Conservation (phyloP, 257 asterid species). For the Phtheirospermum japonicum region DNA sequence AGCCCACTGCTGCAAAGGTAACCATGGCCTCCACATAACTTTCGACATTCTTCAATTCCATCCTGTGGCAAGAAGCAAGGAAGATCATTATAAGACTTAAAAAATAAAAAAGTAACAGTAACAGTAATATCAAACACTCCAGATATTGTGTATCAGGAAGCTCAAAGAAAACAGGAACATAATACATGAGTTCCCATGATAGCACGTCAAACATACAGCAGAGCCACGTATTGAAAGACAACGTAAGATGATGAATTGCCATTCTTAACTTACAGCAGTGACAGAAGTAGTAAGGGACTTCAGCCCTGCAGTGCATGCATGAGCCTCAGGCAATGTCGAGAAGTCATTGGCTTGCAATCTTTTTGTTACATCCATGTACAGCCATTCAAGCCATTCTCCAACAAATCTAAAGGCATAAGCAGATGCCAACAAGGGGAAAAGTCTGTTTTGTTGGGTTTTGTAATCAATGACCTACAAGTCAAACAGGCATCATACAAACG, state of each 20-base stretch:
- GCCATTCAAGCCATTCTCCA: slow-evolving; percentile 96
- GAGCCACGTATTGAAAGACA: background rate
- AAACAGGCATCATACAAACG: slow-evolving; percentile 10
- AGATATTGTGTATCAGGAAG: slow-evolving; percentile 10
- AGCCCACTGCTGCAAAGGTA: slow-evolving; percentile 97
- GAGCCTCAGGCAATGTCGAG: slow-evolving; percentile 94
- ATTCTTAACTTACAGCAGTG: slow-evolving; percentile 78
- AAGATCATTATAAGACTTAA: slow-evolving; percentile 17
- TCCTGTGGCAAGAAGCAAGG: slow-evolving; percentile 48
- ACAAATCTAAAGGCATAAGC: slow-evolving; percentile 95
- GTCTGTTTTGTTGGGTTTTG: slow-evolving; percentile 93
- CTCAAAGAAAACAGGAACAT: slow-evolving; percentile 1
- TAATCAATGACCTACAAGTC: slow-evolving; percentile 75
- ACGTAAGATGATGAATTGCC: background rate
- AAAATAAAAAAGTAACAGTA: no score
- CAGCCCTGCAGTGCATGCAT: slow-evolving; percentile 99
- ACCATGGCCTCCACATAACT: slow-evolving; percentile 98
- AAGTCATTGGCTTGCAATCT: slow-evolving; percentile 79
- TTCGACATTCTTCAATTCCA: slow-evolving; percentile 96
- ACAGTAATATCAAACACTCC: slow-evolving; percentile 7
- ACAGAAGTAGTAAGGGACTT: slow-evolving; percentile 89
- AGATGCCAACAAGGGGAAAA: slow-evolving; percentile 94
- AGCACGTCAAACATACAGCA: slow-evolving; percentile 11
- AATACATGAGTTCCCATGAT: slow-evolving; percentile 16
- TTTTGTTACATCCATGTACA: slow-evolving; percentile 82